phyloP scores from a whole-genome alignment of 352 stramenopile genomes.

The Phytophthora chlamydospora region DNA sequence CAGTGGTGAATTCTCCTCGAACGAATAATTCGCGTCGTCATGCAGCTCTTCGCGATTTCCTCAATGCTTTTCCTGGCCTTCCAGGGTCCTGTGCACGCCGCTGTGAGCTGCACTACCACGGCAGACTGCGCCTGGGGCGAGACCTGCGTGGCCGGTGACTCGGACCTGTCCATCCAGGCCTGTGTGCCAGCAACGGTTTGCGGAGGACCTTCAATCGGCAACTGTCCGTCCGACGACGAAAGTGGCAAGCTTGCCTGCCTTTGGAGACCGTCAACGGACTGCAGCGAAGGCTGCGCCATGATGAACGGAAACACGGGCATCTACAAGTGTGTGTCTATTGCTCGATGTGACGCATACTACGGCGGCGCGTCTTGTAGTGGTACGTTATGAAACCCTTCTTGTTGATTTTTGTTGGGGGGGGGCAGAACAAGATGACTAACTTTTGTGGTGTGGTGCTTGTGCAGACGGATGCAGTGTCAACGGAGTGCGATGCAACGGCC shows the following conservation, averaged over 20 bases:
- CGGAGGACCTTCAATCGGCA: slow-evolving; percentile 54
- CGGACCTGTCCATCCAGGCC: slow-evolving; percentile 59
- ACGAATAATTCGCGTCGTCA: slow-evolving; percentile 20
- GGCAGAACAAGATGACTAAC: not conserved
- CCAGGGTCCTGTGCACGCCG: slow-evolving; percentile 19
- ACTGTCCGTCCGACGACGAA: slow-evolving; percentile 61
- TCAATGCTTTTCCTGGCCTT: slow-evolving; percentile 19
- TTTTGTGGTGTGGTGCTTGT: not conserved
- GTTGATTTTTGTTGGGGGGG: not conserved
- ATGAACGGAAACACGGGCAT: slow-evolving; percentile 51
- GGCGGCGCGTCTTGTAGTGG: slow-evolving; percentile 57
- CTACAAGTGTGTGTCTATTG: slow-evolving; percentile 84
- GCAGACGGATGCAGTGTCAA: slow-evolving; percentile 55
- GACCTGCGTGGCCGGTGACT: slow-evolving; percentile 77
- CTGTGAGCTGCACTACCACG: slow-evolving; percentile 66
- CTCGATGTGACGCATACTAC: slow-evolving; percentile 79
- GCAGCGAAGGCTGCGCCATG: slow-evolving; percentile 31
- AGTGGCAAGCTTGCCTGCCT: slow-evolving; percentile 78
- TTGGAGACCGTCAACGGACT: slow-evolving; percentile 39
- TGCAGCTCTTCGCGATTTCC: slow-evolving; percentile 22
- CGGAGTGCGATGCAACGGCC: slow-evolving; percentile 76
- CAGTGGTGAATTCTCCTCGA: slow-evolving; percentile 22
- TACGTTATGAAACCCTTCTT: slow-evolving; percentile 23
- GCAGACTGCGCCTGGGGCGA: slow-evolving; percentile 68
- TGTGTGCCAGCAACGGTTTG: slow-evolving; percentile 71